phyloP scores from a whole-genome alignment of 2,329 filamentous ascomycete species.

The Colletotrichum filicis region DNA sequence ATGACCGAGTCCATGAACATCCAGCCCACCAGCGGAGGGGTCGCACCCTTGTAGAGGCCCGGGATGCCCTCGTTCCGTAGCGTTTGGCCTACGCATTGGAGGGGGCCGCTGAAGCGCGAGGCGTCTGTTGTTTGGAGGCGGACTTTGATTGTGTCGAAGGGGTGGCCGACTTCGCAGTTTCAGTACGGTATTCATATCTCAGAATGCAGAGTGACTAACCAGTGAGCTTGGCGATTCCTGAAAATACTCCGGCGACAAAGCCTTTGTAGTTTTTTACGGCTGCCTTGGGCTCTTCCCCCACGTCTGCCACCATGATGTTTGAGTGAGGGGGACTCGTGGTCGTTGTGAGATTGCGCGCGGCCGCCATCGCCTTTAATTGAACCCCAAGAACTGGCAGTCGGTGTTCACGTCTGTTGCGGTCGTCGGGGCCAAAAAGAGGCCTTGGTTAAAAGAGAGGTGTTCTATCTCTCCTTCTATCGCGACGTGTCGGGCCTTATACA shows the following conservation, averaged over 20 bases:
- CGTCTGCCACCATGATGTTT: slow-evolving; percentile 31
- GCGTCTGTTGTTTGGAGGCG: slow-evolving; percentile 87
- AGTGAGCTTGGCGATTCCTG: slow-evolving; percentile 88
- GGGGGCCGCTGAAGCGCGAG: slow-evolving; percentile 83
- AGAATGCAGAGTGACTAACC: slow-evolving; percentile 51
- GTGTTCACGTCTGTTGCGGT: neutral
- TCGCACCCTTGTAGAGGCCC: slow-evolving; percentile 94
- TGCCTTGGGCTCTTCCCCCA: slow-evolving; percentile 46
- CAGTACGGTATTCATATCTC: neutral
- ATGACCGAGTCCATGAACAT: slow-evolving; percentile 95
- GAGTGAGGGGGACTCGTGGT: neutral
- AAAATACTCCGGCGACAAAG: slow-evolving; percentile 98
- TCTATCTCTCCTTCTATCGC: neutral
- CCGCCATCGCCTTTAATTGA: neutral
- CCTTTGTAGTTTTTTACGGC: slow-evolving; percentile 80
- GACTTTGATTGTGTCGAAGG: slow-evolving; percentile 97
- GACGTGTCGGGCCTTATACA: neutral
- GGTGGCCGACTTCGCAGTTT: slow-evolving; percentile 65
- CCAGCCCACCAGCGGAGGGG: slow-evolving; percentile 93
- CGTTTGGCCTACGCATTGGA: slow-evolving; percentile 88
- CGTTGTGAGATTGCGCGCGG: slow-evolving; percentile 4
- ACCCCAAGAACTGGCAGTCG: neutral
- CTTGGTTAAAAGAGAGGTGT: neutral
- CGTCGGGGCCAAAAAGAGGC: neutral
- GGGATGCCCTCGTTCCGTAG: slow-evolving; percentile 84